Percentiles rank a stretch among this genome's conserved stretches.
These are phyloP conservation scores for Amaranthus hypochondriacus DNA, from an alignment of 148 eudicot genomes.

Conservation along the genomic window DNA sequence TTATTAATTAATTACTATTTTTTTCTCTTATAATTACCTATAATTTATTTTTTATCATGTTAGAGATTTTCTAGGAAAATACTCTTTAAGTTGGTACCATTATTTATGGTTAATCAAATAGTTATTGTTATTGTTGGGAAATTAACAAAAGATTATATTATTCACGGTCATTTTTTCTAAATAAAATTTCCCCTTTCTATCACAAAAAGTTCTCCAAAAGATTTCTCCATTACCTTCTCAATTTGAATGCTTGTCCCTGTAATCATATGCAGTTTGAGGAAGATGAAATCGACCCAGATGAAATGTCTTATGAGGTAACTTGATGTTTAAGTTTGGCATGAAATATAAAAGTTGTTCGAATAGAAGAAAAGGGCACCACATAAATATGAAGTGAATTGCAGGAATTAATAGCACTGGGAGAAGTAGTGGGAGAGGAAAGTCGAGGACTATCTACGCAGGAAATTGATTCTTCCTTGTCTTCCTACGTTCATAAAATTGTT, in stretches of 20 bases:
- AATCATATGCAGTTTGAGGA: constrained; percentile 34
- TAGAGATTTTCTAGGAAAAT: too few relatives aligned
- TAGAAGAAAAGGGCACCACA: too few relatives aligned
- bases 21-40: too few relatives aligned
- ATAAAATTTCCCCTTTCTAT: too few relatives aligned
- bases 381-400: constrained; percentile 7
- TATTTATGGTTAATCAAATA: too few relatives aligned
- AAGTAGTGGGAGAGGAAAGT: constrained; percentile 56
- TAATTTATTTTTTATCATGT: too few relatives aligned
- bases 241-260: not conserved
- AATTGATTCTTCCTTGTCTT: constrained; percentile 34
- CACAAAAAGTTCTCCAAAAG: too few relatives aligned
- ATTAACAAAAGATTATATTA: too few relatives aligned
- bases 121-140: too few relatives aligned
- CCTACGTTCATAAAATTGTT: constrained; percentile 25
- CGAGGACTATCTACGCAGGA: constrained; percentile 45
- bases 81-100: too few relatives aligned
- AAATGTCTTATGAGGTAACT: constrained; percentile 60
- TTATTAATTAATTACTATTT: too few relatives aligned
- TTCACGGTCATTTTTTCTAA: too few relatives aligned
- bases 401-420: constrained; percentile 60
- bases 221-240: not conserved
- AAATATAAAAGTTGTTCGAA: not conserved
- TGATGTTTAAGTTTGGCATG: not conserved
- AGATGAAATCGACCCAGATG: constrained; percentile 64